These are phyloP conservation scores for Trichoderma asperelloides DNA, from an alignment of 495 filamentous ascomycete species.

Conservation along the genomic window DNA sequence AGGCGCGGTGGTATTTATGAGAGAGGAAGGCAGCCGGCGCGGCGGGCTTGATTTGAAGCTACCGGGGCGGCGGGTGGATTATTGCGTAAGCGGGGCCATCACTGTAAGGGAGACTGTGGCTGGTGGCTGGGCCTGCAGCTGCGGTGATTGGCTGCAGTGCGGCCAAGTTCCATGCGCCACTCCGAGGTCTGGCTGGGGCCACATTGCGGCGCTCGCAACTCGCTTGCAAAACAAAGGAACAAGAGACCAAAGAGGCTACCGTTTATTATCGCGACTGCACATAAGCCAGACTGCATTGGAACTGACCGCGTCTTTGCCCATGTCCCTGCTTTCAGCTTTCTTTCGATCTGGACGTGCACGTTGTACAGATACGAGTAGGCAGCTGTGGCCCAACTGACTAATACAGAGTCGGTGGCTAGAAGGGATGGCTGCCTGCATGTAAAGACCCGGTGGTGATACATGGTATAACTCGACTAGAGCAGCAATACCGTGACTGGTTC, in stretches of 20 bases:
- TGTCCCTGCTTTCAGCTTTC: background rate
- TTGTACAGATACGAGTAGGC: background rate
- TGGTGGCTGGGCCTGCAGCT: background rate
- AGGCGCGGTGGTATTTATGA: conserved; percentile 14
- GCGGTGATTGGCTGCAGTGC: background rate
- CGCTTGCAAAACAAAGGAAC: background rate
- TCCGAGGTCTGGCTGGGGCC: background rate
- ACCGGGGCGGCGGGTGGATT: background rate
- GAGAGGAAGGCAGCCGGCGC: conserved; percentile 4
- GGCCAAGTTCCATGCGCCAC: background rate
- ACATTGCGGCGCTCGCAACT: background rate
- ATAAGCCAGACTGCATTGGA: background rate
- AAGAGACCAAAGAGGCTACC: background rate
- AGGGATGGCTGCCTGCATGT: background rate
- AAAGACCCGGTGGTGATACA: background rate
- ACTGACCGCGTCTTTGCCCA: background rate
- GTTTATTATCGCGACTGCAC: background rate
- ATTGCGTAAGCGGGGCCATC: background rate
- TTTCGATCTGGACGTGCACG: background rate
- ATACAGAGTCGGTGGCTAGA: too few species aligned
- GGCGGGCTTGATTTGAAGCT: background rate
- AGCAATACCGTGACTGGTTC: background rate
- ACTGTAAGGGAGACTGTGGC: background rate
- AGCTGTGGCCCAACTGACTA: too few species aligned
- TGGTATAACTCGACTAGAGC: background rate